phyloP scores from a whole-genome alignment of 2,329 filamentous ascomycete genomes.

The Phialocephala sp. region DNA sequence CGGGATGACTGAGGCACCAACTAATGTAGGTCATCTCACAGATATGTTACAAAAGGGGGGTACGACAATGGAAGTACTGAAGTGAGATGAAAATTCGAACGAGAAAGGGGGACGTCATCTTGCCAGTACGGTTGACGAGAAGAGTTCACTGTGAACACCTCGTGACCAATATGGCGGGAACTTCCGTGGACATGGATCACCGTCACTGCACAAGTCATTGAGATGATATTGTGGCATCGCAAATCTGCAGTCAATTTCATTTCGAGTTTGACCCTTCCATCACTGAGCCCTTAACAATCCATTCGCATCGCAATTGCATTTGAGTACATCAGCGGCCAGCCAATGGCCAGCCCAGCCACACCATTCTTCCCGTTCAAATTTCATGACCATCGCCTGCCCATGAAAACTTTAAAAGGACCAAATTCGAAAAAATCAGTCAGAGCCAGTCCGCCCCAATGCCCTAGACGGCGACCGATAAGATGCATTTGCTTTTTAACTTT shows the following conservation, averaged over 20 bases:
- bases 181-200: background rate
- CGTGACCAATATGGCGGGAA: background rate
- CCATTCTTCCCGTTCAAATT: background rate
- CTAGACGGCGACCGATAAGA: constrained; percentile 7
- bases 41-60: background rate
- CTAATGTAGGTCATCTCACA: constrained; percentile 22
- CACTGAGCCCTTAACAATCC: background rate
- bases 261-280: constrained; percentile 2
- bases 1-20: background rate
- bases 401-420: background rate
- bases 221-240: background rate
- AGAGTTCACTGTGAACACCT: background rate
- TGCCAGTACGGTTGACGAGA: background rate
- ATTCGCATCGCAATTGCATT: constrained; percentile 7
- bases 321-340: background rate
- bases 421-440: background rate
- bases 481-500: constrained; percentile 8
- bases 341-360: constrained; percentile 2
- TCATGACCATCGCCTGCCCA: background rate
- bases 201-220: background rate
- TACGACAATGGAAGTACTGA: background rate
- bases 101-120: background rate
- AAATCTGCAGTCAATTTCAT: constrained; percentile 11
- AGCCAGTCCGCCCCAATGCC: constrained; percentile 3
- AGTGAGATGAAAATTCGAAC: background rate